Base-by-base conservation (phyloP, 257 asterid species). In the Phtheirospermum japonicum region DNA sequence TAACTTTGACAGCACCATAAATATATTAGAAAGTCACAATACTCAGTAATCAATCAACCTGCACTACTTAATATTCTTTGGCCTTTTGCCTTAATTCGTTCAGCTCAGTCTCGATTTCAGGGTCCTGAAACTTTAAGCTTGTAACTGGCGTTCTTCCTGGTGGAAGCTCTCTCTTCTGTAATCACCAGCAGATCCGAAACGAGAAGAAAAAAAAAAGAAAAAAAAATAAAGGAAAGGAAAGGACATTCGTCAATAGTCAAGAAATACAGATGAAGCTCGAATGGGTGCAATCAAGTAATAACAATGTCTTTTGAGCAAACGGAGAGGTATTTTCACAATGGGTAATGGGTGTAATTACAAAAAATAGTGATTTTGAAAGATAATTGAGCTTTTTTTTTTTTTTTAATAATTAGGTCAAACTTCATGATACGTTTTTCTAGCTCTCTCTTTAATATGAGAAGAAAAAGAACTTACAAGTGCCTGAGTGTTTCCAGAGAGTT, bases 91-190 rank as follows among this genome's bases (percentile, higher is more conserved):
- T 80, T 57, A 87, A 56, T 58, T 93, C 97, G 31, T 83, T 93
- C 52, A 93, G 84, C 78, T 93, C 97, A 74, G 82, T 82, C 78
- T 93, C 96, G 49, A 89, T 85, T 64, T 93, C 99, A 19, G 89
- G 74, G 73, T 93, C 99, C 74, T 83, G 89, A 76, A 80, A 87
- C 64, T 89, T 87, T 50, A 80, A 71, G 73, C 79, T 72, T 26
- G 80, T 36, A 30, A 80, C 76, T 0, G 89, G 68, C 9, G 88
- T 72, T 74, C 97, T 89, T 42, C 99, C 97, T 0, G 90, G 71
- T 18, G 99, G 99, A 65, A 93, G 96, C 71, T 89, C 97, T 63
- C 97, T 97, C 77, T 89, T 93, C 99, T 86, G 90, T 63, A 33
- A 18, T 49, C 55, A 52, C 14, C 19, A 55, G 28, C 57, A 50